Conservation (phyloP, 257 asterid genomes). For the Scutellaria baicalensis region DNA sequence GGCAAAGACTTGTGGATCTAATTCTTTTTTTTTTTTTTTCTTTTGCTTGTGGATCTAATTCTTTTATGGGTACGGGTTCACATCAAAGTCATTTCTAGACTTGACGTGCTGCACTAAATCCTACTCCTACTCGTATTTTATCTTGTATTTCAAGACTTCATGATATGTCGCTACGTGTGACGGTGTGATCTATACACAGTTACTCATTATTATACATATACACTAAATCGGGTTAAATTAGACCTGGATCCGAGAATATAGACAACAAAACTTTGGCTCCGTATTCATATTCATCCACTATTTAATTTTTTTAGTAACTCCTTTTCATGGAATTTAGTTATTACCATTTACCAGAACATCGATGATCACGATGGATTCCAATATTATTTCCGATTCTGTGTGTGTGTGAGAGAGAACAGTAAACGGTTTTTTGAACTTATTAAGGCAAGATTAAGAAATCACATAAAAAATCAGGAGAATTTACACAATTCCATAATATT, state of each 20-base stretch:
- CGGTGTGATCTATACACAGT: not conserved
- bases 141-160: not conserved
- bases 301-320: not conserved
- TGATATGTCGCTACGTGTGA: not conserved
- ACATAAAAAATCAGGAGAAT: not conserved
- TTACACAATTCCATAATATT: not conserved
- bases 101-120: not conserved
- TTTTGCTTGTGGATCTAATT: constrained; percentile 10
- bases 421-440: not conserved
- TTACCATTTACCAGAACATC: not conserved
- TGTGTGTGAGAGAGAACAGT: no score
- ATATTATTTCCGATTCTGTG: not conserved
- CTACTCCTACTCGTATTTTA: not conserved
- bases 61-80: not conserved
- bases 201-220: not conserved
- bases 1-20: constrained; percentile 2
- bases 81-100: not conserved
- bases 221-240: not conserved
- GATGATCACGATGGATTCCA: not conserved
- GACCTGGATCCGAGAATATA: not conserved
- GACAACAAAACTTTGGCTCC: not conserved
- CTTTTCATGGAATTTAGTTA: not conserved
- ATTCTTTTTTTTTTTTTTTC: not conserved
- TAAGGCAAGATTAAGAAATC: not conserved
- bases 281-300: constrained; percentile 15